Evolutionary conservation across 768 basidiomycete genomes (phyloP).

Genomic region (Scleroderma bovista): DNA sequence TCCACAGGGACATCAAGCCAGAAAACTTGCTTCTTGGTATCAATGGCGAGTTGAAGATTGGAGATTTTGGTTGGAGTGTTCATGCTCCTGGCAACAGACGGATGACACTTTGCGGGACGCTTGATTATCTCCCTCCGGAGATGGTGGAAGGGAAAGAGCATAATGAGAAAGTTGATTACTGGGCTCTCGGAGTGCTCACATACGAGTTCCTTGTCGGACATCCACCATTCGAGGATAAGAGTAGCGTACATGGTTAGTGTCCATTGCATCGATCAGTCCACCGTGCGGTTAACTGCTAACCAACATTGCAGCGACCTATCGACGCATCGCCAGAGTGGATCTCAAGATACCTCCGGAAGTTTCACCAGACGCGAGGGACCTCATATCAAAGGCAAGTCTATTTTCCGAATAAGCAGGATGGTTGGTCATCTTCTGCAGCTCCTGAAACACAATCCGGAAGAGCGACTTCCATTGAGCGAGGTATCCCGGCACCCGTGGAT

Average conservation of each 20-base stretch:
- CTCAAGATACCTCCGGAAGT: constrained; percentile 43
- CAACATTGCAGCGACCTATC: constrained; percentile 67
- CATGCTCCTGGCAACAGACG: constrained; percentile 90
- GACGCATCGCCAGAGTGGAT: constrained; percentile 85
- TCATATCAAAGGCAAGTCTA: constrained; percentile 37
- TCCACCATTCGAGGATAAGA: constrained; percentile 82
- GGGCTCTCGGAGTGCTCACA: constrained; percentile 95
- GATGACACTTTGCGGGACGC: constrained; percentile 89
- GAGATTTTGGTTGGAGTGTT: constrained; percentile 98
- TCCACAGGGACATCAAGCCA: constrained; percentile 98
- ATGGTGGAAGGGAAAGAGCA: constrained; percentile 95
- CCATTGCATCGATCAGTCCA: neutral
- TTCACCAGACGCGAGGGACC: constrained; percentile 39
- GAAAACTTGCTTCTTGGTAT: constrained; percentile 93
- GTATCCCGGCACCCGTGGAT: constrained; percentile 89
- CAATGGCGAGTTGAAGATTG: constrained; percentile 96
- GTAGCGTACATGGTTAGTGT: constrained; percentile 63
- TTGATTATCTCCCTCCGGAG: constrained; percentile 97
- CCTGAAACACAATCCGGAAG: constrained; percentile 73
- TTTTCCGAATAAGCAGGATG: neutral
- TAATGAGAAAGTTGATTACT: constrained; percentile 86
- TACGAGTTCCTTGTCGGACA: constrained; percentile 91
- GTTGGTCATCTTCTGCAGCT: constrained; percentile 47
- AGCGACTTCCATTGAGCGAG: constrained; percentile 67
- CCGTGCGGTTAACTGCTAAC: constrained; percentile 10